Conservation (phyloP, 2,329 filamentous ascomycete species). For the Clarireedia paspali region DNA sequence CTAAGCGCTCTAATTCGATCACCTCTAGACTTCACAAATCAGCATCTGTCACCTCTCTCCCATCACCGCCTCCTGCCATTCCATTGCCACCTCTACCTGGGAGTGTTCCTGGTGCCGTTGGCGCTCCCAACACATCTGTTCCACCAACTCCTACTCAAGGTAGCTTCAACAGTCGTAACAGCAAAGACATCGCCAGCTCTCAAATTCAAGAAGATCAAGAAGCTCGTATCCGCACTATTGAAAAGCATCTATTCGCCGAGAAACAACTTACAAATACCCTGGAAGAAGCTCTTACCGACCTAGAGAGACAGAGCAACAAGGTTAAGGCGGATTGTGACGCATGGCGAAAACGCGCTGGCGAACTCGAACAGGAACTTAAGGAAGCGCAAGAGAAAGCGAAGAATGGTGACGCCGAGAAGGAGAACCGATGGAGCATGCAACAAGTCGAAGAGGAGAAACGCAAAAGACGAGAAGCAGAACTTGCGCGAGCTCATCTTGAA, state of each 20-base stretch:
- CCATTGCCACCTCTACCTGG: conserved; percentile 86
- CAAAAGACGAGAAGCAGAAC: conserved; percentile 84
- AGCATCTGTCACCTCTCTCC: conserved; percentile 71
- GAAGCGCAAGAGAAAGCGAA: conserved; percentile 42
- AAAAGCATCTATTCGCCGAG: conserved; percentile 93
- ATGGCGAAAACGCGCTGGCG: conserved; percentile 79
- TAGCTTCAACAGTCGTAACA: conserved; percentile 48
- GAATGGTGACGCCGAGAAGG: conserved; percentile 27
- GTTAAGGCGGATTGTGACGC: conserved; percentile 83
- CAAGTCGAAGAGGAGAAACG: conserved; percentile 94
- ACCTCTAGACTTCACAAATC: conserved; percentile 61
- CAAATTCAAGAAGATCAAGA: conserved; percentile 94
- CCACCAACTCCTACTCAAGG: conserved; percentile 47
- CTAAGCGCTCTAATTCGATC: conserved; percentile 50
- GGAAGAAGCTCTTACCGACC: conserved; percentile 89
- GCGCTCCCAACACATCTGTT: conserved; percentile 31
- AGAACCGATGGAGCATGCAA: conserved; percentile 64
- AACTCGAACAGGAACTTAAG: conserved; percentile 38
- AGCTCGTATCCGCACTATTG: conserved; percentile 86
- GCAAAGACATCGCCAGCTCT: conserved; percentile 68
- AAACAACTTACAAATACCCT: conserved; percentile 93
- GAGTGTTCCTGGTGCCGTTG: conserved; percentile 39
- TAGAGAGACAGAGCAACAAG: conserved; percentile 87
- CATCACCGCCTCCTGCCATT: conserved; percentile 89
- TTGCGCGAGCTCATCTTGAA: conserved; percentile 80